Evolutionary conservation across 1,284 basidiomycete genomes (phyloP), one percentile per base, ranked within the genome.

Genomic region (Coniophora puteana): DNA sequence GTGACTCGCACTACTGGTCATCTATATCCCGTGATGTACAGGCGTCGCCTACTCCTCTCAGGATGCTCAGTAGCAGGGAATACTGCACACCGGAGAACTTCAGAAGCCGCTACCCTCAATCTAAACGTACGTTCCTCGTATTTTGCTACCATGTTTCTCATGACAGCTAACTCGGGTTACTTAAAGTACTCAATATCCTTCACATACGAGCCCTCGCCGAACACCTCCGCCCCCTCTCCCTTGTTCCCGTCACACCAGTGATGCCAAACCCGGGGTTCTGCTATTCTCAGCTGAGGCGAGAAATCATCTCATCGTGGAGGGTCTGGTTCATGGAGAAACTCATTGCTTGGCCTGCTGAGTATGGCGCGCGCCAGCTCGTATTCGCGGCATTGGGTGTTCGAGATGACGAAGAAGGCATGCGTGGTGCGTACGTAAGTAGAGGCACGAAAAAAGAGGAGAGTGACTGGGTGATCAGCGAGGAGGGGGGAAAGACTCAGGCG

Each of bases 201-300:
- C 59, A 59, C n/a, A 33, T 38, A 1, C 59, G 56, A 11, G 53
- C 48, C 2, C 36, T 58, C 33, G 50, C 61, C 8, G 50, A 48
- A 4, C 59, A 52, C n/a, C 46, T 68, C 17, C 36, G 37, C n/a
- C 12, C 61, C 24, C 37, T 41, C 20, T 43, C 45, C 3, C 43
- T 43, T 22, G 46, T 32, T 2, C 54, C 61, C 1, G 45, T 65
- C 28, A 55, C 64, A 0, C 51, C 73, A 12, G 63, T 67, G 18
- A 32, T 64, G 12, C 65, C 71, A 26, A 66, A 67, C 35, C 76
- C 75, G 5, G 75, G 76, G 0, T 71, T 62, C 45, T 78, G 76
- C 53, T 40, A 55, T 34, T 74, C 76, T 7, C 57, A 60, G 12
- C 50, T 80, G 4, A 53, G 57, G 3, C 59, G 65, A 21, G 44